A percentile compares a stretch with the other conserved stretches of the same genome.
These are phyloP conservation scores for Coemansia aciculifera DNA, from an alignment of 192 early-diverging fungal genomes.

Conservation along the genomic window DNA sequence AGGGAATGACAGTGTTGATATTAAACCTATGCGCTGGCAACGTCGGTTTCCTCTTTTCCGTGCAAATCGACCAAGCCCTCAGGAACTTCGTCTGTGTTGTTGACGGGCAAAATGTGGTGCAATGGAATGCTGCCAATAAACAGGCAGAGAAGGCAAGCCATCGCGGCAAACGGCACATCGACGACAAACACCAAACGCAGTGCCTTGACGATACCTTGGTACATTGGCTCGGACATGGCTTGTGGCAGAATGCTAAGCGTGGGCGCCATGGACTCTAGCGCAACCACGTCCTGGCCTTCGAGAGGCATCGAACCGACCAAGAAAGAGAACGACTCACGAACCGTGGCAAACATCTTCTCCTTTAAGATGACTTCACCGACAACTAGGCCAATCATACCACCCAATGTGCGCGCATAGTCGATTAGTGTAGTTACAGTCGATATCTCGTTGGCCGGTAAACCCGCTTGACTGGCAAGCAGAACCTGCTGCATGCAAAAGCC, in stretches of 20 bases:
- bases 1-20: not conserved
- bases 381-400: conserved; percentile 55
- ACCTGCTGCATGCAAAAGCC: conserved; percentile 56
- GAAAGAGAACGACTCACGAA: conserved; percentile 16
- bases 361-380: conserved; percentile 51
- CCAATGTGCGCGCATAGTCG: conserved; percentile 52
- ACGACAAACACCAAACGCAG: conserved; percentile 48
- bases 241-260: conserved; percentile 29
- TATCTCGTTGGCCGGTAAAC: conserved; percentile 38
- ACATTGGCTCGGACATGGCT: conserved; percentile 15
- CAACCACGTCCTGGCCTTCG: conserved; percentile 43
- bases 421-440: conserved; percentile 52
- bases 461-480: conserved; percentile 44
- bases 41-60: not conserved
- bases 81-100: conserved; percentile 27
- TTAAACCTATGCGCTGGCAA: not conserved
- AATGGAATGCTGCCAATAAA: conserved; percentile 42
- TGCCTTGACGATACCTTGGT: conserved; percentile 37
- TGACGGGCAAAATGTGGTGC: conserved; percentile 31
- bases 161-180: conserved; percentile 46
- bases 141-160: conserved; percentile 45
- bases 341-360: conserved; percentile 42
- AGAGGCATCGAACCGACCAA: conserved; percentile 5
- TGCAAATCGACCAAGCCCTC: conserved; percentile 29
- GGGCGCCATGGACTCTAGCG: conserved; percentile 35